phyloP scores from a whole-genome alignment of 768 basidiomycete genomes.

The Dacryopinax spathularia region DNA sequence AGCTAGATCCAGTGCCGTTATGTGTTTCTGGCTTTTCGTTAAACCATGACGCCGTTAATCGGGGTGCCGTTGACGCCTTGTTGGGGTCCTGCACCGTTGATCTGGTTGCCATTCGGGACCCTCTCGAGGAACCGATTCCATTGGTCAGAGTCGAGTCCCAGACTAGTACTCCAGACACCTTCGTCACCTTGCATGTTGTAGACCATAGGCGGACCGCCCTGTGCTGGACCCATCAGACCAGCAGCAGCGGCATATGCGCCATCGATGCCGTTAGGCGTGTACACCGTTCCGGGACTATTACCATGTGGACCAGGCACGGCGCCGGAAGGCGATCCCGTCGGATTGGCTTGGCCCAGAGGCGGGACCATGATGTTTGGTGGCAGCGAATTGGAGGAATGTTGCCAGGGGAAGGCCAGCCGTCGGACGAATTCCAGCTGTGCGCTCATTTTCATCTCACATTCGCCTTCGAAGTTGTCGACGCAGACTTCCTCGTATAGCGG shows the following conservation, averaged over 20 bases:
- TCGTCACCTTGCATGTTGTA: constrained; percentile 1
- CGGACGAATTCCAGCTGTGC: constrained; percentile 48
- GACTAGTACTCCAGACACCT: neutral
- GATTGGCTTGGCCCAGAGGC: neutral
- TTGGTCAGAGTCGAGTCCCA: neutral
- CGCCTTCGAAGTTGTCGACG: constrained; percentile 34
- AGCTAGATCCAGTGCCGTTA: neutral
- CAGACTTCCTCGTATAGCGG: constrained; percentile 57
- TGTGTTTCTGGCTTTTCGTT: neutral
- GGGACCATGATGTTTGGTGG: neutral
- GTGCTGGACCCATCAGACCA: neutral
- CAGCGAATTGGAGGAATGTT: neutral
- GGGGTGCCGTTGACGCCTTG: neutral
- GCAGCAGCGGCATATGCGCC: neutral
- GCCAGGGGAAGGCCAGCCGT: constrained; percentile 61
- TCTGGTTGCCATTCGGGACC: neutral
- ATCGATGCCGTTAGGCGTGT: neutral
- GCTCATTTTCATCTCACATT: constrained; percentile 42
- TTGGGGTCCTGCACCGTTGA: neutral
- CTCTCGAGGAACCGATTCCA: neutral
- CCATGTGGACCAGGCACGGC: neutral
- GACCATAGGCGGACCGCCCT: neutral
- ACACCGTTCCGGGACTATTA: neutral
- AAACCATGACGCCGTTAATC: neutral
- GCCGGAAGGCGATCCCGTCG: neutral